These are phyloP conservation scores for Cystobasidium sp. DNA, from an alignment of 1,284 basidiomycete species.

Conservation along the genomic window DNA sequence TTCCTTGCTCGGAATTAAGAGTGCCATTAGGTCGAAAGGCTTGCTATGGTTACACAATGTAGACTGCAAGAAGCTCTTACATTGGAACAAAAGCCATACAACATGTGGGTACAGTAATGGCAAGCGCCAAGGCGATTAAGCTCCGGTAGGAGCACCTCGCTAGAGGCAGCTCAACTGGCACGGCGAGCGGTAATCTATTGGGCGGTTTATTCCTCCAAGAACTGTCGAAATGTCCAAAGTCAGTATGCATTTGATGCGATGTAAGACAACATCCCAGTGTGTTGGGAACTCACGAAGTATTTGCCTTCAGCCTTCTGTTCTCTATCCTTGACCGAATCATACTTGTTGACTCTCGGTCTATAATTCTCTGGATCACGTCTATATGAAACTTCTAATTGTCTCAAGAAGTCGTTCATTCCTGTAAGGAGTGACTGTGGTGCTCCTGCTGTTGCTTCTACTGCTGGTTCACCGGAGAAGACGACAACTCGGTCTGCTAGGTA, in stretches of 20 bases:
- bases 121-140: neutral
- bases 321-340: conserved; percentile 86
- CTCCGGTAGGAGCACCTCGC: neutral
- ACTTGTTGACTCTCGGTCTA: conserved; percentile 79
- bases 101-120: no score
- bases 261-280: neutral
- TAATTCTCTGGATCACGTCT: conserved; percentile 74
- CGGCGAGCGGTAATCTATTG: neutral
- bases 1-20: no score
- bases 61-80: no score
- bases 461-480: conserved; percentile 77
- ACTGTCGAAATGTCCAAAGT: neutral
- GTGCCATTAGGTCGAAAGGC: no score
- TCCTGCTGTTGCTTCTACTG: conserved; percentile 46
- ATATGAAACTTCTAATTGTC: conserved; percentile 92
- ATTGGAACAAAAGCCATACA: no score
- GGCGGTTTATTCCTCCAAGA: conserved; percentile 25
- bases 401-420: conserved; percentile 91
- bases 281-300: conserved; percentile 22
- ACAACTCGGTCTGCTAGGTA: conserved; percentile 97
- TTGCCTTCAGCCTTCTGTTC: conserved; percentile 72
- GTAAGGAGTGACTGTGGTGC: conserved; percentile 81
- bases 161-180: neutral
- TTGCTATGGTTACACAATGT: no score
- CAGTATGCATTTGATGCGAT: neutral